Conservation (phyloP, 2,329 filamentous ascomycete genomes). For the Pestalotiopsis sp. region DNA sequence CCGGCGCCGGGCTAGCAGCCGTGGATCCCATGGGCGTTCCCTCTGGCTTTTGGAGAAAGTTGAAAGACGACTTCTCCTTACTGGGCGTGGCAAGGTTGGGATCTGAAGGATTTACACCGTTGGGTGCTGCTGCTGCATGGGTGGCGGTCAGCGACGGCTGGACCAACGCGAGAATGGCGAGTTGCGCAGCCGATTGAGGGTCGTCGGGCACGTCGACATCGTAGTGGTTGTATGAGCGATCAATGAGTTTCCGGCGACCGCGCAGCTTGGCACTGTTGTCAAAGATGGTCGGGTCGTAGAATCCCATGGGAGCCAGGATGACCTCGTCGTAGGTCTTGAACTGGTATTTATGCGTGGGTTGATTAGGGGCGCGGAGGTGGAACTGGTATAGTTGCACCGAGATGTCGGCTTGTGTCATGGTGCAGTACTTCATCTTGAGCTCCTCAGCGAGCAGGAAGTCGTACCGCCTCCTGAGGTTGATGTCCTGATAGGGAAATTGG, state of each 20-base stretch:
- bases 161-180: slow-evolving; percentile 62
- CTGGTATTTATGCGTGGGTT: slow-evolving; percentile 88
- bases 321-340: slow-evolving; percentile 99
- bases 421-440: slow-evolving; percentile 90
- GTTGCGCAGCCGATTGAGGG: slow-evolving; percentile 81
- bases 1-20: slow-evolving; percentile 84
- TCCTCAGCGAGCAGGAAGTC: slow-evolving; percentile 95
- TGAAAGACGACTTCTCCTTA: slow-evolving; percentile 69
- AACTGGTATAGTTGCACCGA: slow-evolving; percentile 89
- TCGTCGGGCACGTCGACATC: slow-evolving; percentile 87
- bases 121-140: slow-evolving; percentile 31
- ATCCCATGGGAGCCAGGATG: slow-evolving; percentile 92
- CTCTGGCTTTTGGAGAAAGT: slow-evolving; percentile 70
- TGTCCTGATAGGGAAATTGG: slow-evolving; percentile 92
- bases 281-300: slow-evolving; percentile 86
- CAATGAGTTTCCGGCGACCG: slow-evolving; percentile 78
- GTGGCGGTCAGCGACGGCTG: slow-evolving; percentile 56
- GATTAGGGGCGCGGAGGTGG: slow-evolving; percentile 82
- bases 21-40: slow-evolving; percentile 83
- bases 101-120: slow-evolving; percentile 42
- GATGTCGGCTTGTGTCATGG: slow-evolving; percentile 86
- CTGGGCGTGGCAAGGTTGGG: slow-evolving; percentile 58
- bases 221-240: slow-evolving; percentile 90
- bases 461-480: slow-evolving; percentile 87
- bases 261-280: slow-evolving; percentile 79